These are phyloP conservation scores for Eucalyptus lansdowneana DNA, from an alignment of 345 rosid genomes.

Conservation along the genomic window DNA sequence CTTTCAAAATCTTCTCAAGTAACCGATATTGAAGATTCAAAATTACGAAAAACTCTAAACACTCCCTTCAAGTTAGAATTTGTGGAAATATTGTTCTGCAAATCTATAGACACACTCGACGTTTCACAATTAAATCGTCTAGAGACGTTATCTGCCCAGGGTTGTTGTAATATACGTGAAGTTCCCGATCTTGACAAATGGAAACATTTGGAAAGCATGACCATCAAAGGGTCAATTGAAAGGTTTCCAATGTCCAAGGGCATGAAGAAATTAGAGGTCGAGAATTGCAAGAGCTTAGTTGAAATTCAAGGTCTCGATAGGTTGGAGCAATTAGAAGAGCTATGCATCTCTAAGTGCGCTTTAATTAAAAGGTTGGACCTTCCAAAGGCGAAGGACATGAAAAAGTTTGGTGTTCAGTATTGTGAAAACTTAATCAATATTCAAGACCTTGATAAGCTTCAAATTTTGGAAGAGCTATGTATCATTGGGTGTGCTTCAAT, in stretches of 20 bases:
- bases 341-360: accelerated
- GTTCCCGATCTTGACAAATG: neutral
- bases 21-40: no score
- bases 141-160: accelerated
- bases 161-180: neutral
- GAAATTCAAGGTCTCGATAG: neutral
- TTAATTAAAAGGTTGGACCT: neutral
- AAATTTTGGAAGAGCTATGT: neutral
- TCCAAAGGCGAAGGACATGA: neutral
- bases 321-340: neutral
- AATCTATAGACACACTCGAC: accelerated
- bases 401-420: accelerated
- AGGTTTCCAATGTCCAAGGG: neutral
- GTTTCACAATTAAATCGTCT: neutral
- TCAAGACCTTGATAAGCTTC: neutral
- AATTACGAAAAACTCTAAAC: neutral
- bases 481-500: neutral
- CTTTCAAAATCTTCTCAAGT: accelerated
- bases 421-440: neutral
- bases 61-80: neutral
- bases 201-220: neutral
- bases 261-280: neutral
- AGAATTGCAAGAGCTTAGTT: neutral
- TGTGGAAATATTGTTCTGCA: accelerated
- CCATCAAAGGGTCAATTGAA: neutral